Evolutionary conservation across 345 rosid genomes (phyloP), one percentile per base, ranked within the genome.

Genomic region (Eucalyptus lansdowneana): DNA sequence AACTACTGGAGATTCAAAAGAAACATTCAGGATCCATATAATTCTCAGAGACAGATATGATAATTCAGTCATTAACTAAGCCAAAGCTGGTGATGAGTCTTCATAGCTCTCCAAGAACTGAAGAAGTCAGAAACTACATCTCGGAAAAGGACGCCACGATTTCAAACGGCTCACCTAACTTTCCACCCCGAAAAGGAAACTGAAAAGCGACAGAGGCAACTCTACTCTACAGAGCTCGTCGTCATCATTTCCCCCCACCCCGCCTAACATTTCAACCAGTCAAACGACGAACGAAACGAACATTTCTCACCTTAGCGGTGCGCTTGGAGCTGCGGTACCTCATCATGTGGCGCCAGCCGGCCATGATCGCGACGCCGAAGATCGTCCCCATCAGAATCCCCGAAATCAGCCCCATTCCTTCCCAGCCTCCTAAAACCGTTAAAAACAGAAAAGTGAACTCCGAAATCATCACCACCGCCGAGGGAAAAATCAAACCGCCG

Each of bases 291-390:
- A 47, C 31, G 72, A 54, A 34, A 37, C 76, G 53, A 22, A 7
- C 65, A 4, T 21, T 10, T 12, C 10, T 80, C 81, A 96, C 99
- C 97, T 97, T 98, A 1, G 99, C 95, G 88, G 96, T 89, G 91
- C 99, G 95, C 92, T 97, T 96, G 86, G 94, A 90, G 91, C 96
- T 91, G 49, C 99, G 97, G 89, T 96, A 96, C 88, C 92, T 92
- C 98, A 97, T 98, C 99, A 97, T 97, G 89, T 94, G 97, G 90
- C 94, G 92, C 99, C 99, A 98, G 21, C 96, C 99, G 67, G 98
- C 99, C 99, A 98, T 96, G 88, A 98, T 83, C 86, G 95, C 96
- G 89, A 98, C 94, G 88, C 99, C 99, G 90, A 96, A 94, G 92
- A 94, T 87, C 90, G 94, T 90, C 91, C 99, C 99, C 92, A 97